Evolutionary conservation across 1,139 yeast species (phyloP).

Genomic region (Keqinozyma sinolaborantium): DNA sequence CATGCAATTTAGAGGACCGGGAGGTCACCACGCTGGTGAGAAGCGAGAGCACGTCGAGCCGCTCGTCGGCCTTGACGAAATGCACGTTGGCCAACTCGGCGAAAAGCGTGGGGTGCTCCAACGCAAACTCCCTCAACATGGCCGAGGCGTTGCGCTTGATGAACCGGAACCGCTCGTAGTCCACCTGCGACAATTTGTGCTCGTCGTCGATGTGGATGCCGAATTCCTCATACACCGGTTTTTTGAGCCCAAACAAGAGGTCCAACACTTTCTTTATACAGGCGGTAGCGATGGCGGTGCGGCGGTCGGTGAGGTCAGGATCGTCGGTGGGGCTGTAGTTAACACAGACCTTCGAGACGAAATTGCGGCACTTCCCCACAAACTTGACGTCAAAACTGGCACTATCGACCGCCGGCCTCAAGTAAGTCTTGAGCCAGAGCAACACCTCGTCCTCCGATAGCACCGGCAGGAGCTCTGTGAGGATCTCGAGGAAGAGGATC

Average conservation of each 20-base stretch:
- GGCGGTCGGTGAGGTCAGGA: slow-evolving; percentile 16
- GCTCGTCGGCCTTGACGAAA: slow-evolving; percentile 21
- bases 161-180: slow-evolving; percentile 49
- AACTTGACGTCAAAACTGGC: slow-evolving; percentile 46
- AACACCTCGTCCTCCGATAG: slow-evolving; percentile 38
- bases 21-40: slow-evolving; percentile 23
- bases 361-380: slow-evolving; percentile 40
- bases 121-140: slow-evolving; percentile 39
- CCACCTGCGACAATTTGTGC: slow-evolving; percentile 25
- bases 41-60: slow-evolving; percentile 36
- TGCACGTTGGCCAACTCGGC: slow-evolving; percentile 30
- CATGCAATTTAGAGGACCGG: slow-evolving; percentile 27
- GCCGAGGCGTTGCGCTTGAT: slow-evolving; percentile 39
- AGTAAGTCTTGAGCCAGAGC: slow-evolving; percentile 53
- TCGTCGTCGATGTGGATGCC: slow-evolving; percentile 14
- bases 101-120: slow-evolving; percentile 26
- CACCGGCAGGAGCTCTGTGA: slow-evolving; percentile 35
- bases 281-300: slow-evolving; percentile 19
- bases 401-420: slow-evolving; percentile 56
- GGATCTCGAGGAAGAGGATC: slow-evolving; percentile 43
- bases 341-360: slow-evolving; percentile 33
- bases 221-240: slow-evolving; percentile 13
- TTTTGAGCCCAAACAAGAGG: slow-evolving; percentile 24
- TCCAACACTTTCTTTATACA: slow-evolving; percentile 29
- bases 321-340: slow-evolving; percentile 23